A percentile compares a stretch with the other conserved stretches of the same genome.
phyloP scores from a whole-genome alignment of 1,284 basidiomycete genomes.

The Trametes pubescens region DNA sequence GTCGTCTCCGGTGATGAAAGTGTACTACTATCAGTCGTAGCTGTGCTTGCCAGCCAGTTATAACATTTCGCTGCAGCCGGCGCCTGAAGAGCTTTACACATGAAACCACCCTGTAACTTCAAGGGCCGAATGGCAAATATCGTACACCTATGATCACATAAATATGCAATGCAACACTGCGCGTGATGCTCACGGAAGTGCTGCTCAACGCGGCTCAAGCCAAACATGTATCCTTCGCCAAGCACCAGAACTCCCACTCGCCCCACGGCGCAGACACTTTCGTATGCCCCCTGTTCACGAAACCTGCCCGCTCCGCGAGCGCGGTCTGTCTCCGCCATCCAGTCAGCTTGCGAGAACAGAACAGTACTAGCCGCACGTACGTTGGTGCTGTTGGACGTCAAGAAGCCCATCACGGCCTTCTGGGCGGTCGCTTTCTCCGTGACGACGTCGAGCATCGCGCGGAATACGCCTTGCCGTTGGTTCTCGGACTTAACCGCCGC shows the following conservation, averaged over 20 bases:
- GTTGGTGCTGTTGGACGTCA: background rate
- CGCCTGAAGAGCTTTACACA: too few relatives aligned
- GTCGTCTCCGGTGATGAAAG: too few relatives aligned
- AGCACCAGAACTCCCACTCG: constrained; percentile 11
- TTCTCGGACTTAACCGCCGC: constrained; percentile 1
- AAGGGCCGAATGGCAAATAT: too few relatives aligned
- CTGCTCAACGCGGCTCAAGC: background rate
- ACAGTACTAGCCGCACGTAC: background rate
- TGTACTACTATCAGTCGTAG: too few relatives aligned
- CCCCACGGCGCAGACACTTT: constrained; percentile 21
- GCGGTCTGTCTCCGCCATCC: background rate
- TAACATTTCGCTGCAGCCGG: too few relatives aligned
- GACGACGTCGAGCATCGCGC: constrained; percentile 1
- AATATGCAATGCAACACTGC: background rate
- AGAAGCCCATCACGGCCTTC: background rate
- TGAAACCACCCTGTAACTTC: too few relatives aligned
- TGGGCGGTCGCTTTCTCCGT: background rate
- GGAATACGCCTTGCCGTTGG: constrained; percentile 1
- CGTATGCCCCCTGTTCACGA: constrained; percentile 10
- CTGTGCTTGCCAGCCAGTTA: too few relatives aligned
- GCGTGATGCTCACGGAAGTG: background rate
- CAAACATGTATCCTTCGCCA: background rate
- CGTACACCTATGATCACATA: background rate
- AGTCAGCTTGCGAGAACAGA: background rate
- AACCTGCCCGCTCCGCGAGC: constrained; percentile 4